These are phyloP conservation scores for Grammothele lineata DNA, from an alignment of 768 basidiomycete species.

Conservation along the genomic window DNA sequence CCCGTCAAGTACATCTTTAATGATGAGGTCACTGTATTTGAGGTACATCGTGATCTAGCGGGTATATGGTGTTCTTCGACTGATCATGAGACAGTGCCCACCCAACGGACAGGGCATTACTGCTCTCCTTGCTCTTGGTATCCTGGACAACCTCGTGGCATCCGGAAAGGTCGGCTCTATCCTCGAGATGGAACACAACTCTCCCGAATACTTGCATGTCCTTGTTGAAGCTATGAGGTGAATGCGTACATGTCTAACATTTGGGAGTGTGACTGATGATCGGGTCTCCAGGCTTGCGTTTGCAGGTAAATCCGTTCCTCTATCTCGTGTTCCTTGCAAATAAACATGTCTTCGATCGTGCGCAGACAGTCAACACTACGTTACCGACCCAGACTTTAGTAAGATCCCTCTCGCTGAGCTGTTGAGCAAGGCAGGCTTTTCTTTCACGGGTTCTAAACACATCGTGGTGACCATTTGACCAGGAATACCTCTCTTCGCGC, in stretches of 20 bases:
- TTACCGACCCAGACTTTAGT: conserved; percentile 82
- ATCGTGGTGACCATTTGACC: neutral
- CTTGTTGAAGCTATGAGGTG: conserved; percentile 83
- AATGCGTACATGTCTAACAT: conserved; percentile 16
- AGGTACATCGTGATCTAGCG: conserved; percentile 44
- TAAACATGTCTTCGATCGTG: neutral
- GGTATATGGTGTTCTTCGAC: no score
- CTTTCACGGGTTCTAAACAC: neutral
- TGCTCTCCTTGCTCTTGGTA: conserved; percentile 87
- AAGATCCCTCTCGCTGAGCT: conserved; percentile 79
- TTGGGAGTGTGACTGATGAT: neutral
- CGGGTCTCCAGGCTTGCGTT: conserved; percentile 43
- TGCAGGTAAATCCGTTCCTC: conserved; percentile 47
- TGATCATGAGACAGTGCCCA: conserved; percentile 79
- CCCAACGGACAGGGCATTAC: conserved; percentile 98
- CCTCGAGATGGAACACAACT: conserved; percentile 85
- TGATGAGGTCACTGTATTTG: conserved; percentile 83
- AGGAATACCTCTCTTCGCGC: conserved; percentile 82
- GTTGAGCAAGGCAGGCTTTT: conserved; percentile 77
- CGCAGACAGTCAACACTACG: conserved; percentile 81
- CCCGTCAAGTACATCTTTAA: conserved; percentile 91
- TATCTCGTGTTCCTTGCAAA: neutral
- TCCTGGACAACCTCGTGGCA: conserved; percentile 82
- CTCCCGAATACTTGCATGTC: conserved; percentile 81
- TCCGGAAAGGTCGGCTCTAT: conserved; percentile 67